Base-by-base conservation (phyloP, 2,329 filamentous ascomycete genomes). In the Blumeria hordei region DNA sequence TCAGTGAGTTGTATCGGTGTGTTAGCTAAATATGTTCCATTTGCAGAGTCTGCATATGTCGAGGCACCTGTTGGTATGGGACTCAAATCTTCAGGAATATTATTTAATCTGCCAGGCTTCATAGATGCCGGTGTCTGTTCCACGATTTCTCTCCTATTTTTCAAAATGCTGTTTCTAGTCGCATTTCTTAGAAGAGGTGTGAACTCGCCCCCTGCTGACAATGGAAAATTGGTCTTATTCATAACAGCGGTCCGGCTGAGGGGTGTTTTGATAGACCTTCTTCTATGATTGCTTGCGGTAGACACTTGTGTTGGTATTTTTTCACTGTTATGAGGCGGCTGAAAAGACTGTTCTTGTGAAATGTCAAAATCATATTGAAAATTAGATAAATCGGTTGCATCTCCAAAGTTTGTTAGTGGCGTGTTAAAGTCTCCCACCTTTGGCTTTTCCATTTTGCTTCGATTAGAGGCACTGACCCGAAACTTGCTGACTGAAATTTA, bases 131-230 rank as follows among this genome's bases (percentile, higher is more conserved):
- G 87, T 3, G 88, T 94, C 57, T 77, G 75, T 18, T 75, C 70
- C 32, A 59, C 72, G 67, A 79, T 83, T 68, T 76, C 78, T 66
- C 76, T 83, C 66, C 75, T 78, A 67, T 65, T 75, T 58, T 69
- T 76, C 68, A 72, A 81, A 71, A 72, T 84, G 75, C 72, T 87
- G 71, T 73, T 88, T 73, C 71, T 74, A 64, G 77, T 82, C n/a
- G 76, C 80, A 28, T 72, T 87, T 68, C 94, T 94, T 65, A 98
- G 78, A 61, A 98, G 72, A 0, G 93, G 92, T 0, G 92, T 98
- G 67, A 98, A 98, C 64, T 98, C 93, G 62, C 80, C 81, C 55
- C 77, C 78, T 47, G 73, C 76, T 44, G 81, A 58, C 39, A 74
- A 72, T 21, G 81, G 83, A 21, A 87, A 72, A 62, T 87, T 92